Evolutionary conservation across 805 yeast species (phyloP), one percentile per base, ranked within the genome.

Genomic region (Nakazawaea ishiwadae): DNA sequence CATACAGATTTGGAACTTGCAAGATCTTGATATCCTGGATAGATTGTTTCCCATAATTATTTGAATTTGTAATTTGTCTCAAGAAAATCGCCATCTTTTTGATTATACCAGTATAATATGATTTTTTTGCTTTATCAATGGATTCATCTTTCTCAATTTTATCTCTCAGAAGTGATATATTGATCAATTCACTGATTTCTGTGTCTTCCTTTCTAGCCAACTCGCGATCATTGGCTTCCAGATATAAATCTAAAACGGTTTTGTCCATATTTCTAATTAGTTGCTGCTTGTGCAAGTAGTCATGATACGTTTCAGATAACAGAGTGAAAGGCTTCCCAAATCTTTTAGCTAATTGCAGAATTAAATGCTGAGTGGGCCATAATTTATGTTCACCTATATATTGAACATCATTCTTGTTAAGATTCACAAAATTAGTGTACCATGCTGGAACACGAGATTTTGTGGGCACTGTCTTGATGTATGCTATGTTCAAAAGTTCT

Each of bases 321-420:
- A 8, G 10, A 7, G 26, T 10, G 7, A 23, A 10, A 7, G 7
- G 7, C 26, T 23, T 24, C 26, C 8, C 26, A 7, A n/a, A 14
- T 9, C 15, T 28, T 3, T 20, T 19, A 4, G 29, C 28, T 16
- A 15, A 9, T 11, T 33, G 34, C 5, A 15, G 5, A 6, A 36
- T 21, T n/a, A 21, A 6, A 42, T 42, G 41, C 11, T 17, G 7
- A 14, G 15, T 19, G 5, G 45, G 45, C 45, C 45, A 42, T 5
- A 42, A 4, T 3, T 23, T 32, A 11, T 34, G 17, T 6, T 33
- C 15, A 12, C 19, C 11, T 2, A 42, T 34, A 3, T 14, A 9
- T 3, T 20, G 14, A 26, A 29, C 17, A 15, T 42, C 42, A 11
- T 11, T 4, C 29, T 37, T 33, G 10, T 21, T 34, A 15, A 35